phyloP scores from a whole-genome alignment of 352 stramenopile genomes.

The Peronospora tabacina region DNA sequence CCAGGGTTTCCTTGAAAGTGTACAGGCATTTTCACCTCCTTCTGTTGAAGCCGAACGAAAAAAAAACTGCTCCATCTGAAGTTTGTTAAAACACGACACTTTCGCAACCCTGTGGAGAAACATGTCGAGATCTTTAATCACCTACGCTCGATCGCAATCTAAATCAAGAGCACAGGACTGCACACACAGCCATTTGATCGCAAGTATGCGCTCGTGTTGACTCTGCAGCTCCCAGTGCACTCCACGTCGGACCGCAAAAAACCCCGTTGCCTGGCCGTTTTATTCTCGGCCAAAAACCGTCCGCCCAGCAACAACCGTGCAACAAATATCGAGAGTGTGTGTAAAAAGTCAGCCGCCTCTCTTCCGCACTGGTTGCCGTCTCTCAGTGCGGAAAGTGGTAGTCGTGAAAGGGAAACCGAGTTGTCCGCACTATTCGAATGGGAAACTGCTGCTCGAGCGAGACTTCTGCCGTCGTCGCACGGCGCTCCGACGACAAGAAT shows the following conservation, averaged over 20 bases:
- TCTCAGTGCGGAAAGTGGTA: constrained; percentile 23
- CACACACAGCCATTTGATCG: too few relatives aligned
- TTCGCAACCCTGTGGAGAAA: too few relatives aligned
- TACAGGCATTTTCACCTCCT: too few relatives aligned
- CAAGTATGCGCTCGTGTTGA: background rate
- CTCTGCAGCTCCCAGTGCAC: background rate
- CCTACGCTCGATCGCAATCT: too few relatives aligned
- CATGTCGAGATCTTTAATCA: too few relatives aligned
- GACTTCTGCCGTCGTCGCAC: constrained; percentile 35
- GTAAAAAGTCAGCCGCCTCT: constrained; percentile 11
- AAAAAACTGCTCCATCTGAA: too few relatives aligned
- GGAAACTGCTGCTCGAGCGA: constrained; percentile 82
- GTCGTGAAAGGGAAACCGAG: constrained; percentile 11
- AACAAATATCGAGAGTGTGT: constrained; percentile 1
- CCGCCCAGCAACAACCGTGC: constrained; percentile 7
- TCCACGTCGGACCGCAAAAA: too few relatives aligned
- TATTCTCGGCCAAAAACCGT: background rate
- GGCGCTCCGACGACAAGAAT: constrained; percentile 19
- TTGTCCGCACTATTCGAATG: constrained; percentile 28
- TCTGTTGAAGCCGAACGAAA: too few relatives aligned
- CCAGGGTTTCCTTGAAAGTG: too few relatives aligned
- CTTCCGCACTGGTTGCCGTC: constrained; percentile 16
- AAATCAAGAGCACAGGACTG: too few relatives aligned
- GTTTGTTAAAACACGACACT: too few relatives aligned
- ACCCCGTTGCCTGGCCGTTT: background rate